Evolutionary conservation across 192 early-diverging fungal genomes (phyloP).

Genomic region (Phycomyces blakesleeanus): DNA sequence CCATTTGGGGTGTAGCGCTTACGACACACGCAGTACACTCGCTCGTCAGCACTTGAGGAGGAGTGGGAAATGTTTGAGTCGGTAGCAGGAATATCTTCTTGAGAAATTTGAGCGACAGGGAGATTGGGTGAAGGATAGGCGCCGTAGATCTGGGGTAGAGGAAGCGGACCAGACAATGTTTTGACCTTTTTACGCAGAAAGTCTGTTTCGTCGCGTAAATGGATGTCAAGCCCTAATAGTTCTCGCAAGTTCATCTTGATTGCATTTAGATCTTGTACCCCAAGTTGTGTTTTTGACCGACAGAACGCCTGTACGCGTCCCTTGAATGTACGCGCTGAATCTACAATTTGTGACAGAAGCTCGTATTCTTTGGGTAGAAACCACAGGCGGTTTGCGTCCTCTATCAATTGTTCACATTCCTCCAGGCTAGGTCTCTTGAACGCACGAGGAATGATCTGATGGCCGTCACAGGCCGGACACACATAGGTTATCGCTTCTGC

Average conservation of each 20-base stretch:
- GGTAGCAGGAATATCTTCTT: not conserved
- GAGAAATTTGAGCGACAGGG: not conserved
- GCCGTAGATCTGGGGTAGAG: conserved; percentile 13
- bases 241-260: conserved; percentile 38
- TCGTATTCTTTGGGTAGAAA: conserved; percentile 41
- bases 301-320: conserved; percentile 25
- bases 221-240: conserved; percentile 40
- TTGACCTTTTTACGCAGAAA: conserved; percentile 38
- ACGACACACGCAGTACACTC: conserved; percentile 47
- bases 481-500: conserved; percentile 46
- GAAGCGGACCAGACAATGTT: conserved; percentile 21
- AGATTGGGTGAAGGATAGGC: conserved; percentile 20
- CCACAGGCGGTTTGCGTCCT: conserved; percentile 36
- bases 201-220: conserved; percentile 37
- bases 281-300: conserved; percentile 25
- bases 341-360: conserved; percentile 11
- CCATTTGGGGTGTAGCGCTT: conserved; percentile 4
- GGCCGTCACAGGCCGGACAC: conserved; percentile 54
- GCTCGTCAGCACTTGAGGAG: conserved; percentile 3
- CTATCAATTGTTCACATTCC: conserved; percentile 35
- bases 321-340: conserved; percentile 6
- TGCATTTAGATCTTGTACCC: conserved; percentile 25
- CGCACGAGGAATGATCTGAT: conserved; percentile 23
- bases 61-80: not conserved
- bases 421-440: conserved; percentile 33